Percentiles rank a stretch among this genome's conserved stretches.
phyloP scores from a whole-genome alignment of 768 basidiomycete species.

The Termitomyces sp. region DNA sequence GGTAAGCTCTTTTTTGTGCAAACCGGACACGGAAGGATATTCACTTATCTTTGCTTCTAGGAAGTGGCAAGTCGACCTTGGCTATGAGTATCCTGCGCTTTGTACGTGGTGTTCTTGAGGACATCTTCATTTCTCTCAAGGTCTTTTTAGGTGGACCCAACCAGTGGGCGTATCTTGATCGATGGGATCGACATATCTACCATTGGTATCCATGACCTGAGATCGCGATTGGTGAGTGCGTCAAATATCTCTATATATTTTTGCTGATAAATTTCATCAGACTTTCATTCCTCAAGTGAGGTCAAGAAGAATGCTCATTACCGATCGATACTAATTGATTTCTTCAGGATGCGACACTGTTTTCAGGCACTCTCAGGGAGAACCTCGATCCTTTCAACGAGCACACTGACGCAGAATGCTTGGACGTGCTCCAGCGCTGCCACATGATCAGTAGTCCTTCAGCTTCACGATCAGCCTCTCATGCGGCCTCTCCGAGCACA shows the following conservation, averaged over 20 bases:
- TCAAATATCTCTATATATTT: background rate
- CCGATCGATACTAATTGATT: background rate
- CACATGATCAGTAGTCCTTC: slow-evolving; percentile 63
- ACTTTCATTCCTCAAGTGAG: slow-evolving; percentile 72
- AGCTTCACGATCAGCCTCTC: slow-evolving; percentile 47
- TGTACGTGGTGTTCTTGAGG: slow-evolving; percentile 37
- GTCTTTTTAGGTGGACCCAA: slow-evolving; percentile 62
- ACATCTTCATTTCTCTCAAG: background rate
- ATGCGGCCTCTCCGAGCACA: slow-evolving; percentile 42
- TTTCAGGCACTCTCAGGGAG: slow-evolving; percentile 76
- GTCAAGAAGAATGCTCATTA: background rate
- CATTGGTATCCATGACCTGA: slow-evolving; percentile 81
- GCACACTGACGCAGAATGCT: slow-evolving; percentile 74
- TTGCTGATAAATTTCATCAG: slow-evolving; percentile 30
- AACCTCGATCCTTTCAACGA: slow-evolving; percentile 82
- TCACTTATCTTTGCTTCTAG: slow-evolving; percentile 27
- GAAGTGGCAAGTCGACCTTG: slow-evolving; percentile 80
- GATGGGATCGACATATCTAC: slow-evolving; percentile 87
- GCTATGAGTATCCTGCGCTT: slow-evolving; percentile 87
- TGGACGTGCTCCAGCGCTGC: slow-evolving; percentile 80
- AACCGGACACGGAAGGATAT: background rate
- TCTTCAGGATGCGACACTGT: slow-evolving; percentile 65
- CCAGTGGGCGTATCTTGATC: slow-evolving; percentile 70
- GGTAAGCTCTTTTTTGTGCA: slow-evolving; percentile 28
- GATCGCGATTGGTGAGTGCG: slow-evolving; percentile 66